Percentiles rank a stretch among this genome's conserved stretches.
phyloP scores from a whole-genome alignment of 805 yeast genomes.

The Candida montana region DNA sequence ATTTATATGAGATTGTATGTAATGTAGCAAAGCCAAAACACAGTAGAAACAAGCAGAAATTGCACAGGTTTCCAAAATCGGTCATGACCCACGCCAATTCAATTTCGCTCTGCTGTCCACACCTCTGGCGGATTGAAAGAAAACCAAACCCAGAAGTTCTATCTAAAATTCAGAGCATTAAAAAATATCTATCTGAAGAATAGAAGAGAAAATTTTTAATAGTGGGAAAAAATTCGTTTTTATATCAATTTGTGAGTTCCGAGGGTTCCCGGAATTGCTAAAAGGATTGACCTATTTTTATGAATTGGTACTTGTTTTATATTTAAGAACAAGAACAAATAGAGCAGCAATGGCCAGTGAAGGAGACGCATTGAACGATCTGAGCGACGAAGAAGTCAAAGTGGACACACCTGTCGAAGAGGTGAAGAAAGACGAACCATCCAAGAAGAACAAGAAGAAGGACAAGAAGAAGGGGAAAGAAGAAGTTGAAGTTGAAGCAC shows the following conservation, averaged over 20 bases:
- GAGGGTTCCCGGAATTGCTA: neutral
- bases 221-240: neutral
- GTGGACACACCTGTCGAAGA: neutral
- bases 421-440: neutral
- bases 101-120: slow-evolving; percentile 50
- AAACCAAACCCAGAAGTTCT: slow-evolving; percentile 33
- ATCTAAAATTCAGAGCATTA: slow-evolving; percentile 36
- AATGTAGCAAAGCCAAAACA: slow-evolving; percentile 1
- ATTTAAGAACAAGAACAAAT: too few relatives aligned
- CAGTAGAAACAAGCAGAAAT: neutral
- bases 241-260: too few relatives aligned
- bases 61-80: neutral
- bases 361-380: slow-evolving; percentile 4
- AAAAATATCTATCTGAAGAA: slow-evolving; percentile 26
- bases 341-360: slow-evolving; percentile 7
- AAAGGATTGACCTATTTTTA: too few relatives aligned
- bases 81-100: slow-evolving; percentile 11
- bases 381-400: slow-evolving; percentile 4
- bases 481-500: neutral
- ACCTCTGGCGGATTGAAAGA: slow-evolving; percentile 29
- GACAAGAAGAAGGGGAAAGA: neutral
- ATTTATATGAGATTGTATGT: too few relatives aligned
- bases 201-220: slow-evolving; percentile 10
- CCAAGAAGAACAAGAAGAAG: neutral
- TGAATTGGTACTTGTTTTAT: too few relatives aligned